These are phyloP conservation scores for Trichothecium sympodiale DNA, from an alignment of 2,329 filamentous ascomycete genomes.

Conservation along the genomic window DNA sequence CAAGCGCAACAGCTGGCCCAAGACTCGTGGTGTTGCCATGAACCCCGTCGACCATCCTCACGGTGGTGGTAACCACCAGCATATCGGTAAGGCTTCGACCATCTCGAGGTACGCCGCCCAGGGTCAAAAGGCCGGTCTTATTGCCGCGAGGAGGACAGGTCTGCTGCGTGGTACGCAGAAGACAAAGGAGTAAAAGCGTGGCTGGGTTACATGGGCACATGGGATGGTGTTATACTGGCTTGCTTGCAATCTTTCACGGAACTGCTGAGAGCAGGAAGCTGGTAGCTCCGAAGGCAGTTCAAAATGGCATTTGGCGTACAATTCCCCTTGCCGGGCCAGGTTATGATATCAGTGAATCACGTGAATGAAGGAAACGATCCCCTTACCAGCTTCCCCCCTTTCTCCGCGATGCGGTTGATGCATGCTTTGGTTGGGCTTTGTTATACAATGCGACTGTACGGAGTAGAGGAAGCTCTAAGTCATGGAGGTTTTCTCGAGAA, in stretches of 20 bases:
- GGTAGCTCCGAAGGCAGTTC: constrained; percentile 36
- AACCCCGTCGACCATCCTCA: constrained; percentile 99
- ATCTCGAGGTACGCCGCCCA: constrained; percentile 95
- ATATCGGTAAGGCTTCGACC: constrained; percentile 99
- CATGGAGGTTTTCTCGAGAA: no score
- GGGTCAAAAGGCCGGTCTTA: constrained; percentile 99
- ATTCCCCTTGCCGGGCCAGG: not conserved
- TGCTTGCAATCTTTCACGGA: constrained; percentile 45
- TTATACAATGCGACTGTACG: no score
- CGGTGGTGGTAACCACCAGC: constrained; percentile 99
- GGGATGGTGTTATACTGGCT: constrained; percentile 54
- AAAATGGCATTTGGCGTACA: constrained; percentile 38
- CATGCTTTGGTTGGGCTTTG: no score
- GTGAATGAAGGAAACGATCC: constrained; percentile 4
- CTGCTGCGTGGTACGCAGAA: constrained; percentile 99
- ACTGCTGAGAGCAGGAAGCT: constrained; percentile 35
- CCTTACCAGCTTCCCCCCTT: no score
- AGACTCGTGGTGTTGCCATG: constrained; percentile 99
- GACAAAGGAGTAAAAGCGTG: constrained; percentile 75
- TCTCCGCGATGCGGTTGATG: no score
- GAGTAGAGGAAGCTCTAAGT: no score
- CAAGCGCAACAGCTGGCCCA: constrained; percentile 99
- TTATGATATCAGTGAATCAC: not conserved
- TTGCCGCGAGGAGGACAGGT: constrained; percentile 98
- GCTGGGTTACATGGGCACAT: constrained; percentile 42